Evolutionary conservation across 202 grass and related monocot genomes (phyloP).

Genomic region (Eragrostis tef): DNA sequence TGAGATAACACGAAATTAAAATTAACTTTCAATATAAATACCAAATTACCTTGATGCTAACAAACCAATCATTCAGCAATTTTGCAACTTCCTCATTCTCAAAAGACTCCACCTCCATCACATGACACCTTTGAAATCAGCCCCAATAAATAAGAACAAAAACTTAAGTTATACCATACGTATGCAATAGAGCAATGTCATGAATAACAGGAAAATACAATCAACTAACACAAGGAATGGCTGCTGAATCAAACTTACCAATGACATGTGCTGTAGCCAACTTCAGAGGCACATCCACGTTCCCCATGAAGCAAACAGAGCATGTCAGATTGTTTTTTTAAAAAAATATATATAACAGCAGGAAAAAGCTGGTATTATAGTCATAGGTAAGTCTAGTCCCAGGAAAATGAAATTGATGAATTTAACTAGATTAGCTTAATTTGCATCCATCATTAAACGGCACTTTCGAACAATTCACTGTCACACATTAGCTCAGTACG

Average conservation of each 20-base stretch:
- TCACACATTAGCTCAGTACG: not conserved
- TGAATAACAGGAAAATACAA: not conserved
- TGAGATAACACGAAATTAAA: not conserved
- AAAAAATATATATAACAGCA: not conserved
- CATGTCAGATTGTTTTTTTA: not conserved
- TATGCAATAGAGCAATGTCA: not conserved
- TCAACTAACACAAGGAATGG: not conserved
- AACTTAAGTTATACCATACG: not conserved
- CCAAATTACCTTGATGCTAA: constrained; percentile 86
- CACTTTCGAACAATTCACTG: not conserved
- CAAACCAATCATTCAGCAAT: constrained; percentile 90
- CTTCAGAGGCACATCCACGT: constrained; percentile 49
- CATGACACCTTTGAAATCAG: constrained; percentile 76
- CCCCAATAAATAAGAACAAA: constrained; percentile 8
- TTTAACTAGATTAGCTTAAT: not conserved
- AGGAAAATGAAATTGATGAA: not conserved
- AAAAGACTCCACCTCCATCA: constrained; percentile 95
- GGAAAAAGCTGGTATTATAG: not conserved
- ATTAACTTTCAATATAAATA: constrained; percentile 3
- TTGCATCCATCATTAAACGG: not conserved
- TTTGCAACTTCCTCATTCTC: constrained; percentile 86
- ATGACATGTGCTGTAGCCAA: constrained; percentile 98
- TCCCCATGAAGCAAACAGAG: constrained; percentile 40
- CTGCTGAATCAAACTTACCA: constrained; percentile 57
- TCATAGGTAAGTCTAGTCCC: not conserved